Base-by-base conservation (phyloP, 2,329 filamentous ascomycete genomes). In the Botrytis sinoallii region DNA sequence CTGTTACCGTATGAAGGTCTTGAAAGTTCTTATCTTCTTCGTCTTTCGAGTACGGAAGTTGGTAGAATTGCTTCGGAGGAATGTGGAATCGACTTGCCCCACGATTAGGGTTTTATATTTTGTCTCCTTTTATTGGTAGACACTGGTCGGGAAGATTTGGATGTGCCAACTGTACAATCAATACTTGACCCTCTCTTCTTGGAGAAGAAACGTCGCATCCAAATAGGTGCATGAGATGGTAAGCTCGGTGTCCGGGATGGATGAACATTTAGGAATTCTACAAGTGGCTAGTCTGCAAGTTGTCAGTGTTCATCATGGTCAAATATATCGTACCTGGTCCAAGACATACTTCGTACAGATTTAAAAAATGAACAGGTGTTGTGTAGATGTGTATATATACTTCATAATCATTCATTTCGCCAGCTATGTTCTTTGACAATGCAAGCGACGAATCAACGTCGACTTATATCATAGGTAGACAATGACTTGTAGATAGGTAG, bases 121-220 rank as follows among this genome's bases (percentile, higher is more conserved):
- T 42, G 48, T 32, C 48, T 32, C 8, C 38, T 42, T 32, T 42
- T 6, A 69, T 69, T 69, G 66, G 66, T 69, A 69, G 66, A 69
- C 42, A 32, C 16, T n/a, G 38, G n/a, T 48, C 48, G 46, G 66
- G 38, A 44, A 69, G 66, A 25, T 42, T 57, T 32, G 38, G 55
- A 69, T 57, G 22, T 69, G 66, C 66, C 66, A 69, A 69, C 48
- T 69, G 66, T 69, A 42, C 65, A 68, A 68, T 68, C 35, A 12
- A 55, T 40, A 67, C 65, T 68, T 68, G 40, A 20, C 46, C n/a
- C 46, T 38, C 29, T 48, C 22, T 64, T 44, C 38, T 29, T 6
- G 14, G 35, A 44, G 38, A 32, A 57, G 48, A 57, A 38, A 68
- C 35, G 35, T n/a, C 35, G 48, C n/a, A 57, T 12, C 25, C 38